A percentile compares a stretch with the other conserved stretches of the same genome.
Evolutionary conservation across 169 alveolate species (phyloP).

Genomic region (Eimeria praecox): DNA sequence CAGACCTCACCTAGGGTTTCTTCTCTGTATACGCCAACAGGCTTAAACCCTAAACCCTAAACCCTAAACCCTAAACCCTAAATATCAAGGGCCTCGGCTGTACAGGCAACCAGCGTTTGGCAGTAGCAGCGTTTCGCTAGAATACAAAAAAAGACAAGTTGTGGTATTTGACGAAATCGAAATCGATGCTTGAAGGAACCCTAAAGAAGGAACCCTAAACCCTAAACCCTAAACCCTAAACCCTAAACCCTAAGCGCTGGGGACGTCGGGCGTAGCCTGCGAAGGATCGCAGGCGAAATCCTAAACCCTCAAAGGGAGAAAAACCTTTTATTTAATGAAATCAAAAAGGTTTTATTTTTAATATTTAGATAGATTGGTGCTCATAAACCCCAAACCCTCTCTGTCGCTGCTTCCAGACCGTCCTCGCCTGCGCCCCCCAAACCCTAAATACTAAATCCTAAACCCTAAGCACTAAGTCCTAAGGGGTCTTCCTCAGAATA

Average conservation of each 20-base stretch:
- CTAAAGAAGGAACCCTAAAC: neutral
- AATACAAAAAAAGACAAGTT: too few species aligned
- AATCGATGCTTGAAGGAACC: neutral
- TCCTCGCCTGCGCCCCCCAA: constrained; percentile 21
- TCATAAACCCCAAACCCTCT: neutral
- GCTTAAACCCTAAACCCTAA: constrained; percentile 3
- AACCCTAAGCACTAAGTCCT: neutral
- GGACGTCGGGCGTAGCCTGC: neutral
- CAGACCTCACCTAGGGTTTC: too few species aligned
- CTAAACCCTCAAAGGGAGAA: neutral
- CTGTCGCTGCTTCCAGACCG: neutral
- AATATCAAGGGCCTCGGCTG: too few species aligned
- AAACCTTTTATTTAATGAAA: neutral
- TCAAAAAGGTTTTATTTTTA: neutral
- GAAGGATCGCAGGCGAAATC: neutral
- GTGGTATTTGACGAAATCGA: too few species aligned
- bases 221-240: constrained; percentile 29
- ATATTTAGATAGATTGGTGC: too few species aligned
- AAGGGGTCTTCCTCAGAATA: too few species aligned
- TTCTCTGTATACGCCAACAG: neutral
- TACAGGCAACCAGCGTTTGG: too few species aligned
- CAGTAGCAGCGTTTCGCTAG: too few species aligned
- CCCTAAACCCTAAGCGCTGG: neutral
- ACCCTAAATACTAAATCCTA: neutral
- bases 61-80: constrained; percentile 31